Conservation (phyloP, 2,329 filamentous ascomycete genomes). For the Aspergillus hiratsukae region DNA sequence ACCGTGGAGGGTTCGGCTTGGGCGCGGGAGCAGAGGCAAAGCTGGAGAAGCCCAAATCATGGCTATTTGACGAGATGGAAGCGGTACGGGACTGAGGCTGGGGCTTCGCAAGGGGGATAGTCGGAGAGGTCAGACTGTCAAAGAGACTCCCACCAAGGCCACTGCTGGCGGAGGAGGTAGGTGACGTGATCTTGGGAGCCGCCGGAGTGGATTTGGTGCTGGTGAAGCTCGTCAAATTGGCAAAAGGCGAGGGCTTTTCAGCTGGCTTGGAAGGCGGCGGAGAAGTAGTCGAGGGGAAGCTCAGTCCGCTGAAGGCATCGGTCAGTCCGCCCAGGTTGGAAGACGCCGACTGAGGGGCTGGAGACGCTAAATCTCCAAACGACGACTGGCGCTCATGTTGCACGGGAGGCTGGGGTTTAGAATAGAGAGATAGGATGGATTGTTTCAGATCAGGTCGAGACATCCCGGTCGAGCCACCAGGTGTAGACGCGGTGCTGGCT, state of each 20-base stretch:
- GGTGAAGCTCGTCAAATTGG: slow-evolving; percentile 55
- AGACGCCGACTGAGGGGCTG: slow-evolving; percentile 29
- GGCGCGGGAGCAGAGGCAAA: slow-evolving; percentile 46
- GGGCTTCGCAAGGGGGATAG: slow-evolving; percentile 44
- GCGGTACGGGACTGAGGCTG: slow-evolving; percentile 42
- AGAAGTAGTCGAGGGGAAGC: slow-evolving; percentile 52
- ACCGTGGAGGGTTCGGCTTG: slow-evolving; percentile 44
- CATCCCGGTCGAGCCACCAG: slow-evolving; percentile 53
- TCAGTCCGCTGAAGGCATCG: slow-evolving; percentile 73
- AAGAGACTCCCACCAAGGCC: slow-evolving; percentile 84
- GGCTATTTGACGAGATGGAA: slow-evolving; percentile 54
- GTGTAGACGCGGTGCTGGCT: slow-evolving; percentile 70
- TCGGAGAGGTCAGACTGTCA: slow-evolving; percentile 61
- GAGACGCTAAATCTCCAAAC: slow-evolving; percentile 65
- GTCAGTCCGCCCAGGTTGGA: slow-evolving; percentile 60
- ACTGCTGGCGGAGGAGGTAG: slow-evolving; percentile 55
- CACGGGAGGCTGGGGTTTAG: slow-evolving; percentile 64
- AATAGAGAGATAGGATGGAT: slow-evolving; percentile 93
- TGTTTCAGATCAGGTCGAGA: slow-evolving; percentile 93
- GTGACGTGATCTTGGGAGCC: slow-evolving; percentile 46
- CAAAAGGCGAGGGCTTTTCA: slow-evolving; percentile 61
- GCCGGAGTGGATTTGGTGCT: slow-evolving; percentile 41
- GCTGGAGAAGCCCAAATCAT: slow-evolving; percentile 63
- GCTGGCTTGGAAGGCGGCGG: slow-evolving; percentile 31
- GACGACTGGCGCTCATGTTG: slow-evolving; percentile 58